Conservation (phyloP, 805 yeast genomes). For the Nakazawaea anatomiae region DNA sequence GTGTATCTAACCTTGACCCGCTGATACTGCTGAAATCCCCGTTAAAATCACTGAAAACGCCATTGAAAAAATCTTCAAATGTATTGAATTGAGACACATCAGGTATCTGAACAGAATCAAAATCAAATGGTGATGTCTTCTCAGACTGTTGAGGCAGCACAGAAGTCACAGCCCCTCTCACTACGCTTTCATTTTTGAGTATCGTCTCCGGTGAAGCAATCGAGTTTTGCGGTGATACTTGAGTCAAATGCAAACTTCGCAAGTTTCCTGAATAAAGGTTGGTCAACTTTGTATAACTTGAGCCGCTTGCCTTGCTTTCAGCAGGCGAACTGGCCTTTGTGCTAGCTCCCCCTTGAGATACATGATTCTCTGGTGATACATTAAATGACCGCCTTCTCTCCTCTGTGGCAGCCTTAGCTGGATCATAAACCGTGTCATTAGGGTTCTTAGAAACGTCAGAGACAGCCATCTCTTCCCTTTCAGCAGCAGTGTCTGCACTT, state of each 20-base stretch:
- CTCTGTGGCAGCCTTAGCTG: not conserved
- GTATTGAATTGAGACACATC: constrained; percentile 43
- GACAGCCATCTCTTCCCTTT: not conserved
- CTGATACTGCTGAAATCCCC: constrained; percentile 8
- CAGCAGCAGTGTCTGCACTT: constrained; percentile 9
- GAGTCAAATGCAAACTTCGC: constrained; percentile 3
- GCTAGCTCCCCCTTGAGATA: not conserved
- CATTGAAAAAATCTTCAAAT: constrained; percentile 54
- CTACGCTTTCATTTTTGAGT: not conserved
- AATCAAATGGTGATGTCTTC: constrained; percentile 12
- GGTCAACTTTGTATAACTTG: constrained; percentile 1
- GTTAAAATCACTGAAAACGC: constrained; percentile 24
- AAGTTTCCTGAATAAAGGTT: constrained; percentile 9
- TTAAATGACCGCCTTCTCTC: not conserved
- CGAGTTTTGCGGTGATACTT: constrained; percentile 1
- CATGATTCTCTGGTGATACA: not conserved
- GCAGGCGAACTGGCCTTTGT: constrained; percentile 2
- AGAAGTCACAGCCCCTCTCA: constrained; percentile 8
- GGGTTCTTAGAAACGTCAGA: not conserved
- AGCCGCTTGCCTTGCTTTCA: constrained; percentile 4
- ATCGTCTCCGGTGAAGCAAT: not conserved
- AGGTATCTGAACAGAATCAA: constrained; percentile 24
- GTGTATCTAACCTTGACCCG: constrained; percentile 7
- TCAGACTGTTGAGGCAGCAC: not conserved
- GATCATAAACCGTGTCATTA: constrained; percentile 9